phyloP scores from a whole-genome alignment of 1,139 yeast species.

The Candida tetrigidarum region DNA sequence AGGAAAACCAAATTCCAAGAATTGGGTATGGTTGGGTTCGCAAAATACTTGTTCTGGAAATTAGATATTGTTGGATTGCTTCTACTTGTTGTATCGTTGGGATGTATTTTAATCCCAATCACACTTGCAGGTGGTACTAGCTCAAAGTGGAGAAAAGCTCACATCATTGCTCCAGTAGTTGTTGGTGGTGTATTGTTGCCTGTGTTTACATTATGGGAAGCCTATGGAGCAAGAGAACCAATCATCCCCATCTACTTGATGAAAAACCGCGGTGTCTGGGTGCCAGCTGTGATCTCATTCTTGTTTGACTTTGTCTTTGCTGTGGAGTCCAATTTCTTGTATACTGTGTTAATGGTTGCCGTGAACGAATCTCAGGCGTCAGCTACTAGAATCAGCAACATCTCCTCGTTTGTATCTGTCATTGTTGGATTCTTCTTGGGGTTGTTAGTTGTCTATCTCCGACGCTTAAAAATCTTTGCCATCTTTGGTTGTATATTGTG shows the following conservation, averaged over 20 bases:
- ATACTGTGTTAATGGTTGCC: conserved; percentile 39
- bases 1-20: conserved; percentile 27
- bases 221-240: conserved; percentile 33
- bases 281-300: conserved; percentile 32
- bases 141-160: conserved; percentile 33
- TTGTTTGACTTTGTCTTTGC: conserved; percentile 34
- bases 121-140: conserved; percentile 42
- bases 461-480: conserved; percentile 36
- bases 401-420: conserved; percentile 38
- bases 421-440: conserved; percentile 39
- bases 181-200: conserved; percentile 41
- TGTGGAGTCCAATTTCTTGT: conserved; percentile 37
- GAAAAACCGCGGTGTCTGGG: conserved; percentile 43
- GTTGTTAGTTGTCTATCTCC: conserved; percentile 31
- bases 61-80: conserved; percentile 40
- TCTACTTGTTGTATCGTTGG: conserved; percentile 33
- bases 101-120: conserved; percentile 43
- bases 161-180: conserved; percentile 40
- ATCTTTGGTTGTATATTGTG: conserved; percentile 38
- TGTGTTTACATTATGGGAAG: conserved; percentile 37
- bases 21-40: conserved; percentile 26
- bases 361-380: conserved; percentile 33
- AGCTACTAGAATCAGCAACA: conserved; percentile 39
- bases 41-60: conserved; percentile 35
- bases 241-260: conserved; percentile 35